These are phyloP conservation scores for Peronospora belbahrii DNA, from an alignment of 352 stramenopile genomes.

Conservation along the genomic window DNA sequence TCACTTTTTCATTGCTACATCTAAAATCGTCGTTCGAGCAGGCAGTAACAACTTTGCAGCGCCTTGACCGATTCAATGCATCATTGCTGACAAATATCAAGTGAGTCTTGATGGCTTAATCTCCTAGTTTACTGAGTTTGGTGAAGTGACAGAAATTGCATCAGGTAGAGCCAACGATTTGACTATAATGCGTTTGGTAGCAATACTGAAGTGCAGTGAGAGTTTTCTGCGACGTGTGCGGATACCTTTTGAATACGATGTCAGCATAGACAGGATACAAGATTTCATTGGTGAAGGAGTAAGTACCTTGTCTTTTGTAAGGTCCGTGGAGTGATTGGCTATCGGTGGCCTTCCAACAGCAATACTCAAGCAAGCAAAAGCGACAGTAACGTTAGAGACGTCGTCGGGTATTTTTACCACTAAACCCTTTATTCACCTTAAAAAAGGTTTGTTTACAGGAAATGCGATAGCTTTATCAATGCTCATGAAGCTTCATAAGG, in stretches of 20 bases:
- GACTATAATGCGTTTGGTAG: too few relatives aligned
- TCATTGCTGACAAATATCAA: too few relatives aligned
- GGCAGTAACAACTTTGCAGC: too few relatives aligned
- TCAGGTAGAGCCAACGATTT: too few relatives aligned
- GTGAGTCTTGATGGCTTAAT: too few relatives aligned
- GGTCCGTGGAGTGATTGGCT: slow-evolving; percentile 68
- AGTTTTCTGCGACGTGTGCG: slow-evolving; percentile 28
- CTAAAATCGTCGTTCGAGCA: too few relatives aligned
- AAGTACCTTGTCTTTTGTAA: slow-evolving; percentile 48
- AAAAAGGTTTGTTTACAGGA: slow-evolving; percentile 62
- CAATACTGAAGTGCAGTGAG: too few relatives aligned
- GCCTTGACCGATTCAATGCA: too few relatives aligned
- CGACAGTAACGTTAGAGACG: slow-evolving; percentile 43
- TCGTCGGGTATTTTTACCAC: slow-evolving; percentile 57
- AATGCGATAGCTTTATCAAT: neutral
- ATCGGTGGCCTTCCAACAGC: slow-evolving; percentile 42
- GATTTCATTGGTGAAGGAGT: slow-evolving; percentile 33
- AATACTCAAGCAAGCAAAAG: neutral
- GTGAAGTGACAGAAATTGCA: too few relatives aligned
- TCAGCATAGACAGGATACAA: neutral
- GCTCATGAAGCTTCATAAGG: neutral
- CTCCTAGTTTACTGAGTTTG: too few relatives aligned
- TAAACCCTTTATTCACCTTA: slow-evolving; percentile 82
- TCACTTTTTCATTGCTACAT: too few relatives aligned
- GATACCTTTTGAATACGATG: slow-evolving; percentile 12